Percentiles rank a stretch among this genome's conserved stretches.
These are phyloP conservation scores for Hawksworthiomyces lignivorus DNA, from an alignment of 2,329 filamentous ascomycete genomes.

Conservation along the genomic window DNA sequence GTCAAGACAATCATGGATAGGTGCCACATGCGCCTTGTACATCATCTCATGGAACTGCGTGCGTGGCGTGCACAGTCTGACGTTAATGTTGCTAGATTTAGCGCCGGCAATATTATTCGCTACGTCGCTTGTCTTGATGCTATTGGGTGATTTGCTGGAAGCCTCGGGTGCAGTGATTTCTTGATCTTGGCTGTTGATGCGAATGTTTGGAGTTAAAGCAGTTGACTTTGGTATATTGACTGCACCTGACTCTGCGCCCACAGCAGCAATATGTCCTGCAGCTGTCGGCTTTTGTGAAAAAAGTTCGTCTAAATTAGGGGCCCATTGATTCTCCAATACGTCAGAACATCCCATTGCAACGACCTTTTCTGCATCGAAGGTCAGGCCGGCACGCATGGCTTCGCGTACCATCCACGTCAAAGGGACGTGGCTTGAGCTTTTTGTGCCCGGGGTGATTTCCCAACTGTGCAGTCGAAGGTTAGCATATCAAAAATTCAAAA, in stretches of 20 bases:
- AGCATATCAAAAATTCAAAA: background rate
- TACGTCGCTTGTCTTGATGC: conserved; percentile 2
- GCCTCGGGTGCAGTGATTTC: conserved; percentile 4
- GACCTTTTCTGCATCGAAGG: conserved; percentile 62
- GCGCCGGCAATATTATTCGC: conserved; percentile 2
- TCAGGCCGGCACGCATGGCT: conserved; percentile 55
- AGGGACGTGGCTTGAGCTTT: conserved; percentile 57
- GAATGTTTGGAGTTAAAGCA: conserved; percentile 28
- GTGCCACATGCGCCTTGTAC: conserved; percentile 44
- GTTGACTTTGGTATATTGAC: too few species aligned
- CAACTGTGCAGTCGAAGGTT: conserved; percentile 30
- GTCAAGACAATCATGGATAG: conserved; percentile 63
- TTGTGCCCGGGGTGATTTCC: conserved; percentile 47
- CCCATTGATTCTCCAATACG: conserved; percentile 23
- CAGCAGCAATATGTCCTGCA: background rate
- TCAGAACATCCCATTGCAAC: conserved; percentile 56
- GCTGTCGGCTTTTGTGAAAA: too few species aligned
- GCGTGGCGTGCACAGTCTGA: conserved; percentile 13
- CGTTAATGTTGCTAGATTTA: conserved; percentile 9
- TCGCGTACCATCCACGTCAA: conserved; percentile 60
- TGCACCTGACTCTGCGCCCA: background rate
- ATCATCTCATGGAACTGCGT: conserved; percentile 50
- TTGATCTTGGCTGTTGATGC: conserved; percentile 24
- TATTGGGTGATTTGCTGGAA: conserved; percentile 15
- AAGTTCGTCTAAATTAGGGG: background rate